phyloP scores from a whole-genome alignment of 768 basidiomycete genomes.

The Suillus cothurnatus region DNA sequence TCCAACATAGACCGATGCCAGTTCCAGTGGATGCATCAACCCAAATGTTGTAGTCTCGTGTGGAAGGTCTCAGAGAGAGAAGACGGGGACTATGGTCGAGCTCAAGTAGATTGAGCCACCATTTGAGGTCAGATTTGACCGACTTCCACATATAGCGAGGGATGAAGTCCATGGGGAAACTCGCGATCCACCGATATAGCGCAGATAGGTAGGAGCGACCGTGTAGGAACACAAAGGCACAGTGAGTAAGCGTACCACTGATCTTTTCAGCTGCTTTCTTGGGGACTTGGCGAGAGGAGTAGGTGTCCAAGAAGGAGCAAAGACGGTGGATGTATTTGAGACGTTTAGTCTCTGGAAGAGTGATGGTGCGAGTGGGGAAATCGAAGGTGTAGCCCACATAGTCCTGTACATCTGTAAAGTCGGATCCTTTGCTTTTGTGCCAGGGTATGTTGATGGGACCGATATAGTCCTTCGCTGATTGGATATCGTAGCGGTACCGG shows the following conservation, averaged over 20 bases:
- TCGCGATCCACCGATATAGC: conserved; percentile 16
- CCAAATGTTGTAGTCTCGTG: too few relatives aligned
- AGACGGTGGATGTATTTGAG: conserved; percentile 14
- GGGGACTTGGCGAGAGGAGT: background rate
- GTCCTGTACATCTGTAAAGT: conserved; percentile 21
- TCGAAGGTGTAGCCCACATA: conserved; percentile 39
- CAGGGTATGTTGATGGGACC: conserved; percentile 25
- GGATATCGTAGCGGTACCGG: conserved; percentile 2
- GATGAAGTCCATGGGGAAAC: background rate
- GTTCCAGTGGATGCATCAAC: too few relatives aligned
- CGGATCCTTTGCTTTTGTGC: conserved; percentile 21
- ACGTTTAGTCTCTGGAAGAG: conserved; percentile 33
- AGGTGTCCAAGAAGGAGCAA: background rate
- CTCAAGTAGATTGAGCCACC: too few relatives aligned
- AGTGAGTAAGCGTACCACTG: conserved; percentile 35
- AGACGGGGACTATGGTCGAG: too few relatives aligned
- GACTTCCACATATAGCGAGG: conserved; percentile 6
- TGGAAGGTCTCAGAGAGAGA: too few relatives aligned
- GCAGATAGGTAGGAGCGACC: conserved; percentile 30
- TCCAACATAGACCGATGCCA: too few relatives aligned
- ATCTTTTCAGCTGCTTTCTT: conserved; percentile 20
- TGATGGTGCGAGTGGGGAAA: conserved; percentile 23
- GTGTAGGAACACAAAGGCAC: conserved; percentile 30
- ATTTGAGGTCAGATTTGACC: too few relatives aligned
- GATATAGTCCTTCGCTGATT: background rate